Base-by-base conservation (phyloP, 179 eudicot genomes). In the Carnegiea gigantea region DNA sequence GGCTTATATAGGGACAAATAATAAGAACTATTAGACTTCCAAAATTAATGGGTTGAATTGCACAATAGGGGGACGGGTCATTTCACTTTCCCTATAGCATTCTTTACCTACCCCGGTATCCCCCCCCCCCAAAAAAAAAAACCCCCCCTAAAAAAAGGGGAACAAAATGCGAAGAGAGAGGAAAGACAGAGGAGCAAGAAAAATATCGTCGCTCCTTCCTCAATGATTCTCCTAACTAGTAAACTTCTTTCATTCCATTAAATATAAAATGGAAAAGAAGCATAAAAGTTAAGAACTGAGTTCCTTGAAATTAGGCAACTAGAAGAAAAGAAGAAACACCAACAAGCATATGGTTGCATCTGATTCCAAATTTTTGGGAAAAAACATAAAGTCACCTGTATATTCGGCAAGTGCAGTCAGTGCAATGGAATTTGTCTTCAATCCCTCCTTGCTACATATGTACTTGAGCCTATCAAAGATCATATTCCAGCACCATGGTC, bases 381-480 rank as follows among this genome's bases (percentile, higher is more conserved):
- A 5, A n/a, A 13, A 14, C 71, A 70, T 36, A 6, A 18, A 67
- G 57, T 83, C 77, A 96, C 99, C 99, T 83, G 99, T 93, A 87
- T 83, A 86, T 85, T 89, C 92, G 49, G 99, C 98, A 79, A 96
- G 91, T 80, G 97, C 91, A 83, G 97, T 88, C 80, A 96, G 90
- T 80, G 96, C 92, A 80, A 88, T 88, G 28, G 97, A 94, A 90
- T 92, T 93, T 53, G 95, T 83, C 89, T 89, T 92, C 86, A 93
- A 86, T 82, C 92, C 92, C 90, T 96, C 99, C 86, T 87, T 92
- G 85, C 85, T 91, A 83, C 99, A 94, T 79, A 96, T 94, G 88
- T 90, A 90, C 80, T 93, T 94, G 70, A 96, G 95, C 93, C 99
- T 96, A 82, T 81, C 80, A 88, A 75, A 77, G 59, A 79, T 38